These are phyloP conservation scores for Boletus sensibilis DNA, from an alignment of 768 basidiomycete species.

Conservation along the genomic window DNA sequence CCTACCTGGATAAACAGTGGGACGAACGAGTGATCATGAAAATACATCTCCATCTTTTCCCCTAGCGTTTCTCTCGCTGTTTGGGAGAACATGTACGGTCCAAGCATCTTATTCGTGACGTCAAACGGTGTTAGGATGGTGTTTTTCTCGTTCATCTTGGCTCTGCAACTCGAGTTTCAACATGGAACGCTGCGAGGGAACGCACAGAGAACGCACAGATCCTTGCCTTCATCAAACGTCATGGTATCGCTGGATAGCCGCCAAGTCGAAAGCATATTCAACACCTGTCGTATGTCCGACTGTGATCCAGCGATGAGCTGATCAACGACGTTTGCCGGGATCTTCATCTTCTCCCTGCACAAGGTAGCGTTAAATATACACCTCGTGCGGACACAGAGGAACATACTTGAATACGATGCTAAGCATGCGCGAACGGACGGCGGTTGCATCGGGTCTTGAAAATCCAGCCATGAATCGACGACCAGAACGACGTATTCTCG, in stretches of 20 bases:
- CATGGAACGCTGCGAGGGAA: neutral
- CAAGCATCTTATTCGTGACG: slow-evolving; percentile 83
- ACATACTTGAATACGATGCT: slow-evolving; percentile 87
- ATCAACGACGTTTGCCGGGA: slow-evolving; percentile 90
- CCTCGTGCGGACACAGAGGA: neutral
- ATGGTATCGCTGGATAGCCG: slow-evolving; percentile 78
- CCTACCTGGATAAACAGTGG: slow-evolving; percentile 91
- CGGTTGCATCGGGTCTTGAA: slow-evolving; percentile 67
- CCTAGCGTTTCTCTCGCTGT: slow-evolving; percentile 78
- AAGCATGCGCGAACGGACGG: slow-evolving; percentile 84
- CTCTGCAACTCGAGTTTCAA: slow-evolving; percentile 42
- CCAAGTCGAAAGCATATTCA: slow-evolving; percentile 99
- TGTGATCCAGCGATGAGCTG: slow-evolving; percentile 86
- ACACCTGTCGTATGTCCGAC: slow-evolving; percentile 94
- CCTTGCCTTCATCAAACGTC: slow-evolving; percentile 89
- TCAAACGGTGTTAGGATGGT: slow-evolving; percentile 89
- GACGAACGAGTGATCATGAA: slow-evolving; percentile 92
- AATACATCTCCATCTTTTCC: slow-evolving; percentile 95
- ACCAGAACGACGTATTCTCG: neutral
- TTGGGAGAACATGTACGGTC: slow-evolving; percentile 85
- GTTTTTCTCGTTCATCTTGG: slow-evolving; percentile 91
- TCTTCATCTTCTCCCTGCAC: slow-evolving; percentile 84
- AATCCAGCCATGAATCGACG: neutral
- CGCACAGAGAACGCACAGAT: slow-evolving; percentile 56
- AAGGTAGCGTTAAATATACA: neutral